Evolutionary conservation across 225 moss, liverwort and hornwort species (phyloP).

Genomic region (Pseudoscleropodium purum): DNA sequence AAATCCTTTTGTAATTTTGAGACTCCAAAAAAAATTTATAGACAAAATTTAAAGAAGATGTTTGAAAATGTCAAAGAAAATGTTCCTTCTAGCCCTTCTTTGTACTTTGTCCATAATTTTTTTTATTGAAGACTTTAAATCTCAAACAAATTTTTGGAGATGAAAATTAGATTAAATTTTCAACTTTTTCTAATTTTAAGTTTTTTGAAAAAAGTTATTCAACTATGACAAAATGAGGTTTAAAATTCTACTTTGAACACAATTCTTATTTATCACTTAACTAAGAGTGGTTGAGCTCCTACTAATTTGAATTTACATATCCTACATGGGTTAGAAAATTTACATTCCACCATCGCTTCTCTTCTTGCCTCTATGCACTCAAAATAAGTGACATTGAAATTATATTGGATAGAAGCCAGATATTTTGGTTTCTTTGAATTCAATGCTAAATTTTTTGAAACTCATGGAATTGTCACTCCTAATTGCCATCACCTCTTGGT

Average conservation of each 20-base stretch:
- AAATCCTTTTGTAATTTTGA: fast-evolving
- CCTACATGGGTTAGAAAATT: background rate
- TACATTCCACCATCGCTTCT: background rate
- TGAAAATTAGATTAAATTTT: fast-evolving
- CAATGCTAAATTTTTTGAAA: too few relatives aligned
- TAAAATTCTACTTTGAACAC: background rate
- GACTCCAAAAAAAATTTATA: background rate
- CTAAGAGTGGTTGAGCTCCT: background rate
- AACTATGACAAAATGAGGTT: background rate
- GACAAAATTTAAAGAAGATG: background rate
- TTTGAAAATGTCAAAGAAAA: too few relatives aligned
- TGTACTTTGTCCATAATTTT: background rate
- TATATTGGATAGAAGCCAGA: too few relatives aligned
- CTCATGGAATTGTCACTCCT: background rate
- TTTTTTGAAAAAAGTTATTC: background rate
- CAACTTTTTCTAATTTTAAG: background rate
- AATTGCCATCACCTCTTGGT: background rate
- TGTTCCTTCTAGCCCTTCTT: too few relatives aligned
- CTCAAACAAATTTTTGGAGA: fast-evolving
- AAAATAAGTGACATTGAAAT: too few relatives aligned
- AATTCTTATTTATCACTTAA: background rate
- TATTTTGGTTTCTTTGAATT: too few relatives aligned
- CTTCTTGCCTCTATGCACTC: fast-evolving
- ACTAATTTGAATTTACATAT: background rate
- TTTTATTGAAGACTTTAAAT: fast-evolving